Conservation (phyloP, 179 eudicot genomes). For the Patellifolia procumbens region DNA sequence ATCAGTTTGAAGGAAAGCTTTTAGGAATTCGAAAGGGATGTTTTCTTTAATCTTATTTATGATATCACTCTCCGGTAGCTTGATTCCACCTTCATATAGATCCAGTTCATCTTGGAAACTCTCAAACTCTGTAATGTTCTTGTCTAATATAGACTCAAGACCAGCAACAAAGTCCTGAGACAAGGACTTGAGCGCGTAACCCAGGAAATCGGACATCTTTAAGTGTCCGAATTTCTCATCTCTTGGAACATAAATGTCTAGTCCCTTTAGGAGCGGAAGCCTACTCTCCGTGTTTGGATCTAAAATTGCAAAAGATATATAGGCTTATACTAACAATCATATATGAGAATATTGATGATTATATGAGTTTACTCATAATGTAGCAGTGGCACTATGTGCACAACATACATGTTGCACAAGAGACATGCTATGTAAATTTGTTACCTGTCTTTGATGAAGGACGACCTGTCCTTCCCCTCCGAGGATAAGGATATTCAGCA, state of each 20-base stretch:
- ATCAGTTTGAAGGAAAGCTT: constrained; percentile 52
- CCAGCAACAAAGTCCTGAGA: constrained; percentile 54
- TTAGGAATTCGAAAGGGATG: constrained; percentile 58
- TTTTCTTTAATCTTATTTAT: constrained; percentile 42
- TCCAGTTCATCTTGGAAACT: constrained; percentile 61
- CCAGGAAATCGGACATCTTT: constrained; percentile 71
- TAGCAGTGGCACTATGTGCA: too few relatives aligned
- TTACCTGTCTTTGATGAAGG: constrained; percentile 59
- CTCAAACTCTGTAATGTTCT: constrained; percentile 67
- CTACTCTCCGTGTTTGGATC: constrained; percentile 73
- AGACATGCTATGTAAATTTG: not conserved
- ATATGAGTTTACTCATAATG: too few relatives aligned
- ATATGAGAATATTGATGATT: too few relatives aligned
- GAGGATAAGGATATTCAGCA: constrained; percentile 73
- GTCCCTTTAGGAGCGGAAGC: constrained; percentile 48
- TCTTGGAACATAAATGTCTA: constrained; percentile 75
- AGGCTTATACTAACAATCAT: too few relatives aligned
- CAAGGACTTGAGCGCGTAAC: constrained; percentile 56
- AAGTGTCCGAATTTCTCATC: constrained; percentile 71
- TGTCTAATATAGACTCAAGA: constrained; percentile 50
- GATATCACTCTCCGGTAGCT: constrained; percentile 34
- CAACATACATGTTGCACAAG: too few relatives aligned
- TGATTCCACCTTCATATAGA: constrained; percentile 59
- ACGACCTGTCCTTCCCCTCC: constrained; percentile 83
- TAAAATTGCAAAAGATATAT: constrained; percentile 15